A percentile compares a stretch with the other conserved stretches of the same genome.
Conservation (phyloP, 169 alveolate genomes). For the Plasmodium gaboni region DNA sequence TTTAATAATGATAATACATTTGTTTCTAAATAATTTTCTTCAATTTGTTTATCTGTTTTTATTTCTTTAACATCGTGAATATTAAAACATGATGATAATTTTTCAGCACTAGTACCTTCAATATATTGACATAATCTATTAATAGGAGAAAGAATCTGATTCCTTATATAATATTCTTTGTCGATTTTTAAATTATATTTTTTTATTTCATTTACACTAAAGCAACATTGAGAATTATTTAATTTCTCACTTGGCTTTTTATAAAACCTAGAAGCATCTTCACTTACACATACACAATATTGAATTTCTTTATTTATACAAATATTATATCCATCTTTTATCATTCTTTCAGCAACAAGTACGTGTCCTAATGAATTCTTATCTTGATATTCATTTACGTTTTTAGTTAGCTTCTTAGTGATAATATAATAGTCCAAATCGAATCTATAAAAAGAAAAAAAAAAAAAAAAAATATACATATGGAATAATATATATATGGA, state of each 20-base stretch:
- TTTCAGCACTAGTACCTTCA: constrained; percentile 90
- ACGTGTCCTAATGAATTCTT: constrained; percentile 95
- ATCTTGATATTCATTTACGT: constrained; percentile 90
- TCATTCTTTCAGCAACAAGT: constrained; percentile 93
- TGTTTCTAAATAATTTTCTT: constrained; percentile 50
- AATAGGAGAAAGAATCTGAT: constrained; percentile 94
- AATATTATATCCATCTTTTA: constrained; percentile 88
- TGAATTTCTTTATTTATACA: constrained; percentile 93
- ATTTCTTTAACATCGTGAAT: constrained; percentile 60
- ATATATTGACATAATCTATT: constrained; percentile 92
- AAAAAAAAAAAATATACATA: neutral
- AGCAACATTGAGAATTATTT: constrained; percentile 90
- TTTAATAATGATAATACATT: constrained; percentile 57
- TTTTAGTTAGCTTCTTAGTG: constrained; percentile 59
- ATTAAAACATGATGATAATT: constrained; percentile 76
- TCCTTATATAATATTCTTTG: constrained; percentile 92
- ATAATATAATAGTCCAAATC: constrained; percentile 58
- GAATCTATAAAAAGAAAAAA: constrained; percentile 14
- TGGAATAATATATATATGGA: neutral
- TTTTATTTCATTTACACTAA: constrained; percentile 90
- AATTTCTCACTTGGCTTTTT: constrained; percentile 58
- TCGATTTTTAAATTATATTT: constrained; percentile 88
- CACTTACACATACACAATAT: constrained; percentile 91
- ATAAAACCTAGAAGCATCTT: constrained; percentile 34
- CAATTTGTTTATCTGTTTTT: constrained; percentile 55